Conservation (phyloP, 306 rosid genomes). For the Acacia acuminata region DNA sequence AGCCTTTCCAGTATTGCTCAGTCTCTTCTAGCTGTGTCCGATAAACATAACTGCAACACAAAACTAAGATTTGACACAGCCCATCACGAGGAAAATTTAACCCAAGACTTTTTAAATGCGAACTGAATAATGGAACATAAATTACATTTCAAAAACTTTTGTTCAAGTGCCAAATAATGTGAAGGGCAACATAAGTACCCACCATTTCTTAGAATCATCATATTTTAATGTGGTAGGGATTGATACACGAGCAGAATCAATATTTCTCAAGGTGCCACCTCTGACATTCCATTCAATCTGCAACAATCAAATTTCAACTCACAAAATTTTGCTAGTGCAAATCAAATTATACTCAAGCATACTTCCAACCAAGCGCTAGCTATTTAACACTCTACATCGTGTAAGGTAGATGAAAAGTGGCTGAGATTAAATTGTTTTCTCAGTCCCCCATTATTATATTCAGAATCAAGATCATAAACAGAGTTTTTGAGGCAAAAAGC, state of each 20-base stretch:
- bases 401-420: not conserved
- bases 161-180: not conserved
- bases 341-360: constrained; percentile 27
- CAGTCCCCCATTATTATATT: not conserved
- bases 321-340: constrained; percentile 23
- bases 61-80: constrained; percentile 30
- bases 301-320: constrained; percentile 33
- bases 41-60: constrained; percentile 76
- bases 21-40: constrained; percentile 80
- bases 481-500: not conserved
- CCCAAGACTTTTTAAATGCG: constrained; percentile 13
- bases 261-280: constrained; percentile 81
- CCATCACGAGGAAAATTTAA: constrained; percentile 18
- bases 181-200: constrained; percentile 28
- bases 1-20: constrained; percentile 94
- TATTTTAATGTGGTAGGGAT: constrained; percentile 79
- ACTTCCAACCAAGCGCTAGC: constrained; percentile 23
- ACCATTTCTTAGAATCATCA: constrained; percentile 92
- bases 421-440: not conserved
- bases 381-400: not conserved
- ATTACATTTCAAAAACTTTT: constrained; percentile 12
- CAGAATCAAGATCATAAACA: not conserved
- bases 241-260: constrained; percentile 92
- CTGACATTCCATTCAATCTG: constrained; percentile 91
- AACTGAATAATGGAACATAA: constrained; percentile 26